Percentiles rank a stretch among this genome's conserved stretches.
Evolutionary conservation across 2,329 filamentous ascomycete species (phyloP).

Genomic region (Dactylellina leptospora): DNA sequence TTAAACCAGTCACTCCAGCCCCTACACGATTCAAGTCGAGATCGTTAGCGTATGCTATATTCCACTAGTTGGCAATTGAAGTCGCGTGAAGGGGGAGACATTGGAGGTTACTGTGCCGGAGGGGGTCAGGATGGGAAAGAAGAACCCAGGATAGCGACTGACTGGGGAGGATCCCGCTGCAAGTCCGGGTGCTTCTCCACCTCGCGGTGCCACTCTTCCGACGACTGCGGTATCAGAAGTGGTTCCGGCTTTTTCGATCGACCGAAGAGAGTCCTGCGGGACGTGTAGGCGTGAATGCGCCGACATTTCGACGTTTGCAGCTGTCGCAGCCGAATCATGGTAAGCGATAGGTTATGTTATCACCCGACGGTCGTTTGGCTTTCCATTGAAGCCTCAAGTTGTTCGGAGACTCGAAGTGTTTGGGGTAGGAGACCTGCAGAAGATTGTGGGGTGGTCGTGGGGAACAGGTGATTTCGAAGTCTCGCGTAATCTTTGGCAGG

Average conservation of each 20-base stretch:
- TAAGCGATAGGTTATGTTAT: no score
- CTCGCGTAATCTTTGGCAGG: no score
- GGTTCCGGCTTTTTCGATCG: constrained; percentile 3
- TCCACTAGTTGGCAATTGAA: not conserved
- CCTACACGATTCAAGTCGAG: constrained; percentile 62
- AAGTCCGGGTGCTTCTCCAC: constrained; percentile 46
- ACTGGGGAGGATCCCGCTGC: constrained; percentile 53
- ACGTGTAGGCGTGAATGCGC: not conserved
- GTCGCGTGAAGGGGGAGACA: not conserved
- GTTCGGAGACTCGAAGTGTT: no score
- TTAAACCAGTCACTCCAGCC: constrained; percentile 82
- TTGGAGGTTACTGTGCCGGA: constrained; percentile 7
- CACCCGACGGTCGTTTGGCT: no score
- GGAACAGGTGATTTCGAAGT: not conserved
- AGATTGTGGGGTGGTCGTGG: not conserved
- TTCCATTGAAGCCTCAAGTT: no score
- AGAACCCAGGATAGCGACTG: constrained; percentile 57
- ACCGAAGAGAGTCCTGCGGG: constrained; percentile 5
- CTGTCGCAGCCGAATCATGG: constrained; percentile 4
- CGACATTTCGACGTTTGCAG: not conserved
- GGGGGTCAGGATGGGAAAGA: constrained; percentile 38
- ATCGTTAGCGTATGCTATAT: constrained; percentile 4
- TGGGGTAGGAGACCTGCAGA: no score
- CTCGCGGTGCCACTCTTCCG: constrained; percentile 43
- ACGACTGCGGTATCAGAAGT: constrained; percentile 22